Base-by-base conservation (phyloP, 2,329 filamentous ascomycete genomes). In the Paecilomyces dactylethromorphus region DNA sequence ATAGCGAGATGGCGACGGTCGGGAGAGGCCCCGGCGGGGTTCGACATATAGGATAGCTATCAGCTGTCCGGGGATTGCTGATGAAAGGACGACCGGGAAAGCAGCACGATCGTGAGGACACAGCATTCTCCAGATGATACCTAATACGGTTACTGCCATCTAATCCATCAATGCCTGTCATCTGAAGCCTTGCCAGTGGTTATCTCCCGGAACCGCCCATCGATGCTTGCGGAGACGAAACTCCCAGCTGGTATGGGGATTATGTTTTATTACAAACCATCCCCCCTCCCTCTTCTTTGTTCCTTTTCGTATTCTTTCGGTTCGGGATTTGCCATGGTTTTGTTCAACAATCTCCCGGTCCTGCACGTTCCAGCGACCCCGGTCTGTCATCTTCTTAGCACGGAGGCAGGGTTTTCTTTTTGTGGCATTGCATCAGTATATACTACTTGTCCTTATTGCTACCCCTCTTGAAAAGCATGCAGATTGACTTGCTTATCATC, bases 251-350 rank as follows among this genome's bases (percentile, higher is more conserved):
- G 50, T 51, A 55, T 60, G 39, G 39, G 39, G 39, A 52, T 51
- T 52, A 55, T 50, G 52, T 22, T 31, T 45, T 45, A 45, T n/a
- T 45, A 45, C 4, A 21, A 29, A 29, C 31, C 57, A 31, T 29
- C 21, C 18, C 12, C 12, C 33, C 15, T 53, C 33, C 24, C 45
- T 22, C 54, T 45, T 53, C n/a, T 51, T 31, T 53, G 53, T 56
- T 54, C 26, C 56, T 53, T 50, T 57, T 60, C 33, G 49, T 35
- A 21, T 49, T 39, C n/a, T 24, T 56, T 49, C 54, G 39, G 39
- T 45, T 18, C 39, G 39, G 39, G 39, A 45, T 45, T 8, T 45
- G 39, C 39, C 39, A 18, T 45, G 39, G 39, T 10, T 8, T 45
- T n/a, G 13, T 15, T 45, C 18, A n/a, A 24, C 31, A 56, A 12